These are phyloP conservation scores for Spiromastix sp. DNA, from an alignment of 2,329 filamentous ascomycete species.

Conservation along the genomic window DNA sequence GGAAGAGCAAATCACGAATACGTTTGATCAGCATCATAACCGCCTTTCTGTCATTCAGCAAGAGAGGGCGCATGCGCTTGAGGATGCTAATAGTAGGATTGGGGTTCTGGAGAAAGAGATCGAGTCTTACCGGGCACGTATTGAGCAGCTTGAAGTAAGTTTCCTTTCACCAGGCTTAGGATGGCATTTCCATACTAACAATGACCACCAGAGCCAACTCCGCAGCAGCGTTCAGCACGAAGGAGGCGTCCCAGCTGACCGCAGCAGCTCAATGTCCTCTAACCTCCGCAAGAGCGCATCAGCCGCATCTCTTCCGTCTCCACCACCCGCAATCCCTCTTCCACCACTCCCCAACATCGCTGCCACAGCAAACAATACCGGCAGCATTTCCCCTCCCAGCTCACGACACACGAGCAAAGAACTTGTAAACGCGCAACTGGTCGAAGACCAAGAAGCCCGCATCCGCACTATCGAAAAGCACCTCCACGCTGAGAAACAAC, in stretches of 20 bases:
- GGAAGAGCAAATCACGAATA: slow-evolving; percentile 89
- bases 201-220: slow-evolving; percentile 27
- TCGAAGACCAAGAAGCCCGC: slow-evolving; percentile 90
- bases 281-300: slow-evolving; percentile 78
- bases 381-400: slow-evolving; percentile 47
- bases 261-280: slow-evolving; percentile 51
- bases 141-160: slow-evolving; percentile 66
- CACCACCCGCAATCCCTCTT: slow-evolving; percentile 89
- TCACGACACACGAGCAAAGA: slow-evolving; percentile 76
- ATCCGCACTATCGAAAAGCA: slow-evolving; percentile 97
- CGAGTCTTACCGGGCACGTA: slow-evolving; percentile 42
- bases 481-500: slow-evolving; percentile 87
- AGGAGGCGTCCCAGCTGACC: slow-evolving; percentile 34
- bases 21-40: slow-evolving; percentile 93
- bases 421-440: slow-evolving; percentile 64
- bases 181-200: slow-evolving; percentile 13
- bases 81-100: slow-evolving; percentile 63
- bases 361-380: slow-evolving; percentile 39
- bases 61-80: slow-evolving; percentile 63
- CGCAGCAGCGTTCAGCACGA: slow-evolving; percentile 24
- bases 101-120: slow-evolving; percentile 57
- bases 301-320: slow-evolving; percentile 76
- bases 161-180: background rate
- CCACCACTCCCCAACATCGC: slow-evolving; percentile 68
- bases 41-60: slow-evolving; percentile 72